phyloP scores from a whole-genome alignment of 306 rosid species.

The Ochetophila trinervis region DNA sequence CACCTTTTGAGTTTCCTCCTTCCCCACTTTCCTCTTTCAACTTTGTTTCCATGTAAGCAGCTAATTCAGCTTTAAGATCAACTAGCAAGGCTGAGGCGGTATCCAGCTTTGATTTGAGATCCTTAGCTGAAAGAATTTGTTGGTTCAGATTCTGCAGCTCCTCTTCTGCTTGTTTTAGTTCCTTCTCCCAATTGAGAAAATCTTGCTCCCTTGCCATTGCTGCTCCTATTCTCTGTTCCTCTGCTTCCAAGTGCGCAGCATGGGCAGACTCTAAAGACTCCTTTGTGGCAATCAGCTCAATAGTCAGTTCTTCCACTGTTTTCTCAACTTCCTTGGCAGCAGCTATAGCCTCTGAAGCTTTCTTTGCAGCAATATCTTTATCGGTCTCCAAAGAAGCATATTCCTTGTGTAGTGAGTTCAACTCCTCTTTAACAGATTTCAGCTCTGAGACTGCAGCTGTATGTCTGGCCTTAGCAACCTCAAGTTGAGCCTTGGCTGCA shows the following conservation, averaged over 20 bases:
- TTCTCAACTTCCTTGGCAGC: constrained; percentile 89
- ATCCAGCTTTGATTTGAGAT: constrained; percentile 79
- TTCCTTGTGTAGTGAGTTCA: constrained; percentile 61
- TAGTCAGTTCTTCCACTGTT: constrained; percentile 83
- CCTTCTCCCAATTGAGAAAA: constrained; percentile 92
- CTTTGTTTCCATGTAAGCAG: constrained; percentile 84
- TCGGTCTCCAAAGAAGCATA: constrained; percentile 71
- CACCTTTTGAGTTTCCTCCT: constrained; percentile 36
- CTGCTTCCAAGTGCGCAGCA: constrained; percentile 91
- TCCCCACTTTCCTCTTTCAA: constrained; percentile 52
- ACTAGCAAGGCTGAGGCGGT: constrained; percentile 71
- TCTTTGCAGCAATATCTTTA: constrained; percentile 60
- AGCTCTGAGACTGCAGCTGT: constrained; percentile 75
- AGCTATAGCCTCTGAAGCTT: constrained; percentile 83
- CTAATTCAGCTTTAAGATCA: constrained; percentile 82
- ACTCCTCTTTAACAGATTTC: constrained; percentile 73
- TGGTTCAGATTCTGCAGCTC: constrained; percentile 73
- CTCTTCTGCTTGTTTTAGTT: constrained; percentile 81
- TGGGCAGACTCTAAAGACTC: constrained; percentile 88
- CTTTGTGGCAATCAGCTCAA: constrained; percentile 82
- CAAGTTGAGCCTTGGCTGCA: constrained; percentile 97
- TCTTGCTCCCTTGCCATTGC: constrained; percentile 96
- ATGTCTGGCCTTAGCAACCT: constrained; percentile 92
- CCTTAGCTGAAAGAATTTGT: constrained; percentile 71
- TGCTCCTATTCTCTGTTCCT: constrained; percentile 91